Evolutionary conservation across 2,329 filamentous ascomycete species (phyloP), one percentile per base, ranked within the genome.

Genomic region (Calcarisporium arbuscula): DNA sequence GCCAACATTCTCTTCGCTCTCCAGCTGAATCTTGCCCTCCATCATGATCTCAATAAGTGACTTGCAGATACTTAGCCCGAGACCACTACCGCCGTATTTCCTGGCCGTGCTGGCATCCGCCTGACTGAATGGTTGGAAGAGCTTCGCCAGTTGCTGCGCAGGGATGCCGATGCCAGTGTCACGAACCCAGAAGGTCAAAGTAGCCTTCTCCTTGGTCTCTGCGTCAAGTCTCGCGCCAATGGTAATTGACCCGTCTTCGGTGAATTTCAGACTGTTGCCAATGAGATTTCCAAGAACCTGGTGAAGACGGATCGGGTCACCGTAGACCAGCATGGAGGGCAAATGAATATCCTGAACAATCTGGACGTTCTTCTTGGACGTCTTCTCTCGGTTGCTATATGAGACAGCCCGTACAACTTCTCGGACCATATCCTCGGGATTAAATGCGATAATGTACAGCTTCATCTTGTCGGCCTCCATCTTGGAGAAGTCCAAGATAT

Each of bases 401-500:
- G 77, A 80, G 5, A 73, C 74, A 4, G 79, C 79, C 19, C 78
- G 67, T 12, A 82, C 75, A 9, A 82, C 77, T 50, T 82, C 78
- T 5, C 74, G 69, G 23, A 82, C 70, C 72, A 81, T 79, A 51
- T 80, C 77, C 45, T 75, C 70, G 0, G 78, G 75, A 44, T 79
- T 81, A 58, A 82, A 82, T 7, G 76, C 75, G 35, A 79, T 80
- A 39, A 80, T 72, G 53, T 85, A 85, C 2, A 89, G 74, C 54
- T 92, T 87, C 65, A 94, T 80, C 56, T 87, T 82, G 47, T 89
- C 85, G 4, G 84, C 86, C 56, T 94, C 87, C 65, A 92, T 87
- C 58, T 94, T 94, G 19, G 88, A 95, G 54, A 95, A 94, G 59
- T 96, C 90, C 5, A 95, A 68, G 34, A 95, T 95, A 52, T 96